Evolutionary conservation across 805 yeast species (phyloP).

Genomic region (Starmerella ratchasimensis): DNA sequence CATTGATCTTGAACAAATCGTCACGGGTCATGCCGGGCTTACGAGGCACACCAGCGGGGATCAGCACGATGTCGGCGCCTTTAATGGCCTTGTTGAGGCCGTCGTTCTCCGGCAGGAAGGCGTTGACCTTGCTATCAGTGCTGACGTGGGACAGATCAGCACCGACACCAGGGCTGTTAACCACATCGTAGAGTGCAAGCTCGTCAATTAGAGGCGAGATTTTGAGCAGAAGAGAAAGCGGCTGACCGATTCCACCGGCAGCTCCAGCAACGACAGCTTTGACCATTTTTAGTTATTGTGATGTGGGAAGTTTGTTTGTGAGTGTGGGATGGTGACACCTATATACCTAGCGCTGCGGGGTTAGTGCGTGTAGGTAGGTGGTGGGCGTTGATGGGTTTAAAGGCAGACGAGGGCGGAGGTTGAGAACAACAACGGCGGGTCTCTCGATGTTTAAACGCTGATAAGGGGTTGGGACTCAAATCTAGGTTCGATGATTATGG

Average conservation of each 20-base stretch:
- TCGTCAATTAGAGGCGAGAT: constrained; percentile 48
- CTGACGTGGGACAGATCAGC: constrained; percentile 78
- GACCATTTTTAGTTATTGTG: constrained; percentile 32
- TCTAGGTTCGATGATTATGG: no score
- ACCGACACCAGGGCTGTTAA: constrained; percentile 73
- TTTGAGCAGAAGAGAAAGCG: constrained; percentile 68
- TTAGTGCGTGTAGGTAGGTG: no score
- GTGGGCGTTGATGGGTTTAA: no score
- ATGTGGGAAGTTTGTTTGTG: no score
- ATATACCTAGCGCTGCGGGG: no score
- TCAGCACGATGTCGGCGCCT: constrained; percentile 73
- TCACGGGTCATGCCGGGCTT: constrained; percentile 93
- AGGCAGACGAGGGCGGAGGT: no score
- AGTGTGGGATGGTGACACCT: no score
- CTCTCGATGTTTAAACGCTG: no score
- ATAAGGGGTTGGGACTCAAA: no score
- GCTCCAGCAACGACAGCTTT: constrained; percentile 76
- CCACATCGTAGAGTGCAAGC: constrained; percentile 72
- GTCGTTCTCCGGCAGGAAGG: constrained; percentile 47
- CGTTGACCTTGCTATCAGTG: constrained; percentile 46
- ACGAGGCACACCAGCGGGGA: constrained; percentile 88
- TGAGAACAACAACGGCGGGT: no score
- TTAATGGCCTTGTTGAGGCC: constrained; percentile 57
- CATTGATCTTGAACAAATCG: constrained; percentile 72
- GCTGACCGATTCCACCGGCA: constrained; percentile 92